Percentiles rank a stretch among this genome's conserved stretches.
These are phyloP conservation scores for Erysimum cheiranthoides DNA, from an alignment of 345 rosid species.

Conservation along the genomic window DNA sequence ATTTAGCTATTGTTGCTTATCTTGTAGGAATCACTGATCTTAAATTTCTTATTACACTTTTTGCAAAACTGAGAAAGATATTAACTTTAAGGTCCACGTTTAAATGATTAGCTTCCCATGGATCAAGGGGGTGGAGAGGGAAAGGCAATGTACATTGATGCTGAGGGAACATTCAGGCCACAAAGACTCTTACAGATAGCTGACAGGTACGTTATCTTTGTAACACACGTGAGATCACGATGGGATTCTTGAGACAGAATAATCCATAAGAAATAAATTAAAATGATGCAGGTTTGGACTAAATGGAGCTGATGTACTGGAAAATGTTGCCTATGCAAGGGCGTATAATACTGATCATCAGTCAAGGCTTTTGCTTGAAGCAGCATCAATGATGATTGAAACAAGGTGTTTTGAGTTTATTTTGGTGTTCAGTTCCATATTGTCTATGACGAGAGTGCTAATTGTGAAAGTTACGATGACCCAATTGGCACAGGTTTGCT, in stretches of 20 bases:
- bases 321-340: constrained; percentile 97
- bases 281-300: constrained; percentile 72
- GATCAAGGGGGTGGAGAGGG: constrained; percentile 99
- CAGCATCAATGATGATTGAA: constrained; percentile 99
- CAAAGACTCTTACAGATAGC: constrained; percentile 96
- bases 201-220: constrained; percentile 59
- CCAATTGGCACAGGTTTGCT: constrained; percentile 67
- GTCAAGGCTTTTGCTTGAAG: constrained; percentile 95
- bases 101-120: constrained; percentile 76
- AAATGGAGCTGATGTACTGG: constrained; percentile 94
- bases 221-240: constrained; percentile 11
- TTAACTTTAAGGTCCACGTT: constrained; percentile 5
- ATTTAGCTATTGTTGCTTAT: constrained; percentile 6
- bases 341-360: constrained; percentile 99
- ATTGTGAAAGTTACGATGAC: constrained; percentile 7
- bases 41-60: background rate
- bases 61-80: constrained; percentile 9
- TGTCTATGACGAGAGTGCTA: constrained; percentile 20
- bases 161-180: constrained; percentile 97
- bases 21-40: background rate
- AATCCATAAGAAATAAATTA: constrained; percentile 11
- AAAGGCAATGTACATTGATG: constrained; percentile 98
- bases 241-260: constrained; percentile 14
- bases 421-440: background rate
- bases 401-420: constrained; percentile 58